Evolutionary conservation across 345 rosid genomes (phyloP).

Genomic region (Salix dunnii): DNA sequence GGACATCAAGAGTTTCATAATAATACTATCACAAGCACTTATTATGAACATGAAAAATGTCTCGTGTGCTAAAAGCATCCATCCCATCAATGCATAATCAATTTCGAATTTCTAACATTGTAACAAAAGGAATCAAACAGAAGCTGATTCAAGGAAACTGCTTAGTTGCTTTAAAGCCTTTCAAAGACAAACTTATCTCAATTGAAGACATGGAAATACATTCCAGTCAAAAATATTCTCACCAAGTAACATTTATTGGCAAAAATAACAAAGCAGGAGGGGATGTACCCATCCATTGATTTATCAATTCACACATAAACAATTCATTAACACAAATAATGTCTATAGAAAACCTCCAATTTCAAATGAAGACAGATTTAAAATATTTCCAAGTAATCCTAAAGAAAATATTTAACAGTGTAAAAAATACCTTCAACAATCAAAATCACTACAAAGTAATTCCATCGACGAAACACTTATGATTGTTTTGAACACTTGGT

Average conservation of each 20-base stretch:
- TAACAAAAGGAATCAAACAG: not conserved
- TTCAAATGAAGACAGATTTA: no score
- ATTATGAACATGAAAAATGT: not conserved
- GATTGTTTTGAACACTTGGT: no score
- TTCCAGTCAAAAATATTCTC: not conserved
- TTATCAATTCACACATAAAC: no score
- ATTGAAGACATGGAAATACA: not conserved
- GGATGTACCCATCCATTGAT: not conserved
- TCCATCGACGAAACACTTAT: no score
- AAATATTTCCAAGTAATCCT: no score
- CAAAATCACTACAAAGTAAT: no score
- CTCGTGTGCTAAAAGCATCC: not conserved
- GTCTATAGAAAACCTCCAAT: no score
- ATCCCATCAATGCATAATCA: not conserved
- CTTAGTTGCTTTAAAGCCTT: not conserved
- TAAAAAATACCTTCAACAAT: no score
- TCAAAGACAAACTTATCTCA: not conserved
- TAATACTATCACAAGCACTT: not conserved
- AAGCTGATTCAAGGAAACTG: not conserved
- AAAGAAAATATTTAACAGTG: no score
- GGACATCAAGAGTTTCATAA: constrained; percentile 3
- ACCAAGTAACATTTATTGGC: not conserved
- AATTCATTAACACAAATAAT: no score
- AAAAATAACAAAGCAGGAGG: not conserved
- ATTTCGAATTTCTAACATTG: no score